phyloP scores from a whole-genome alignment of 1,139 yeast genomes.

The Blastobotrys serpentis region DNA sequence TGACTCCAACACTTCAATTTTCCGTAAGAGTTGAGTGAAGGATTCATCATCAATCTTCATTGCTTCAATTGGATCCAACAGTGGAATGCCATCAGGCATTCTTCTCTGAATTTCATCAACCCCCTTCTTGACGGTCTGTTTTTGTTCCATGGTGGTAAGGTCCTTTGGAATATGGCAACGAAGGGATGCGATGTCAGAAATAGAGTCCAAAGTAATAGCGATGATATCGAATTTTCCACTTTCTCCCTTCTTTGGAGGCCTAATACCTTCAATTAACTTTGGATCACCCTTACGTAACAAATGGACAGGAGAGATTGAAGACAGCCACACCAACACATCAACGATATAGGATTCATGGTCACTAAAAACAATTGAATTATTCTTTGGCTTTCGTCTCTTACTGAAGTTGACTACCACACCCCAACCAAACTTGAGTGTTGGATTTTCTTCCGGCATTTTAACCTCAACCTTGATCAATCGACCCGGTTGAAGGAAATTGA shows the following conservation, averaged over 20 bases:
- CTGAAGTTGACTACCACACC: slow-evolving; percentile 79
- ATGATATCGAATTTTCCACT: slow-evolving; percentile 72
- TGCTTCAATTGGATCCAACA: slow-evolving; percentile 83
- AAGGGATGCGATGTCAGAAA: slow-evolving; percentile 72
- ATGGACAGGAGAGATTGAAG: slow-evolving; percentile 61
- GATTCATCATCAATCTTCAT: slow-evolving; percentile 88
- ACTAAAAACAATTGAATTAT: slow-evolving; percentile 43
- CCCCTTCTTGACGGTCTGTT: slow-evolving; percentile 72
- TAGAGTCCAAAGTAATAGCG: slow-evolving; percentile 79
- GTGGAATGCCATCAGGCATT: slow-evolving; percentile 86
- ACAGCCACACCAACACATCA: slow-evolving; percentile 65
- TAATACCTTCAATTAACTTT: slow-evolving; percentile 77
- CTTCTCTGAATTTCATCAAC: slow-evolving; percentile 75
- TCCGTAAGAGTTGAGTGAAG: slow-evolving; percentile 65
- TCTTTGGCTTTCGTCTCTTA: slow-evolving; percentile 50
- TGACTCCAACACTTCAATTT: slow-evolving; percentile 77
- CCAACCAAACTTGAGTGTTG: slow-evolving; percentile 78
- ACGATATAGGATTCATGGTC: slow-evolving; percentile 90
- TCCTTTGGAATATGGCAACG: slow-evolving; percentile 83
- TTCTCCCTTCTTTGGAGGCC: slow-evolving; percentile 74
- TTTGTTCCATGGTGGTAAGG: slow-evolving; percentile 65
- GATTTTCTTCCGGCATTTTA: slow-evolving; percentile 31
- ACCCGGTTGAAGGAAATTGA: slow-evolving; percentile 86
- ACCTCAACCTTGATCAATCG: slow-evolving; percentile 71
- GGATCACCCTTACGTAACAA: slow-evolving; percentile 53